Percentiles rank a stretch among this genome's conserved stretches.
Evolutionary conservation across 2,329 filamentous ascomycete genomes (phyloP).

Genomic region (Colletotrichum gigasporum): DNA sequence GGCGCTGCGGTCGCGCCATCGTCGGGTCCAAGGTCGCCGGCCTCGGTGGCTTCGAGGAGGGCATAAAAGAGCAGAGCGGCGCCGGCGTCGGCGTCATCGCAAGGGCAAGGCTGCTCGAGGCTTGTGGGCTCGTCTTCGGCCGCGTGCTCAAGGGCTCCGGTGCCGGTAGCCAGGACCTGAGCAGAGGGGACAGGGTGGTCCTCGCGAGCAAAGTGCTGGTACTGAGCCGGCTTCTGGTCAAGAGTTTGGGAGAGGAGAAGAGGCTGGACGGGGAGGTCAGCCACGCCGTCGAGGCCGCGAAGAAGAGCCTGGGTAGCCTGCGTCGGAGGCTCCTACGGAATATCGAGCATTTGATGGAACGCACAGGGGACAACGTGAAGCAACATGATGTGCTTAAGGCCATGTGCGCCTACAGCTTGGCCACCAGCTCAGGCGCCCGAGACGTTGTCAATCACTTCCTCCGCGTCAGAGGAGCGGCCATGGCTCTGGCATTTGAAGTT

Average conservation of each 20-base stretch:
- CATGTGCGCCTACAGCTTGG: slow-evolving; percentile 83
- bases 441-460: slow-evolving; percentile 85
- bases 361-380: slow-evolving; percentile 62
- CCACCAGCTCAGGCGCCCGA: slow-evolving; percentile 80
- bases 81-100: slow-evolving; percentile 43
- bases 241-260: slow-evolving; percentile 69
- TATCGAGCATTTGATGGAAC: slow-evolving; percentile 75
- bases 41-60: slow-evolving; percentile 56
- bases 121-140: slow-evolving; percentile 59
- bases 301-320: slow-evolving; percentile 70
- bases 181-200: slow-evolving; percentile 61
- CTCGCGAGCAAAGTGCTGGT: slow-evolving; percentile 77
- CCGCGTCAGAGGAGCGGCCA: slow-evolving; percentile 74
- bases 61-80: slow-evolving; percentile 12
- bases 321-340: slow-evolving; percentile 71
- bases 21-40: slow-evolving; percentile 73
- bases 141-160: slow-evolving; percentile 55
- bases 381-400: slow-evolving; percentile 72
- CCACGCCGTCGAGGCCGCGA: slow-evolving; percentile 65
- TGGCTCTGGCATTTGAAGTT: slow-evolving; percentile 68
- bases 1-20: slow-evolving; percentile 77
- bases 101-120: slow-evolving; percentile 59
- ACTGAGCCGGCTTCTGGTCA: slow-evolving; percentile 78
- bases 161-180: slow-evolving; percentile 38
- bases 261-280: slow-evolving; percentile 42